Conservation (phyloP, 2,329 filamentous ascomycete species). For the Fusarium temperatum region DNA sequence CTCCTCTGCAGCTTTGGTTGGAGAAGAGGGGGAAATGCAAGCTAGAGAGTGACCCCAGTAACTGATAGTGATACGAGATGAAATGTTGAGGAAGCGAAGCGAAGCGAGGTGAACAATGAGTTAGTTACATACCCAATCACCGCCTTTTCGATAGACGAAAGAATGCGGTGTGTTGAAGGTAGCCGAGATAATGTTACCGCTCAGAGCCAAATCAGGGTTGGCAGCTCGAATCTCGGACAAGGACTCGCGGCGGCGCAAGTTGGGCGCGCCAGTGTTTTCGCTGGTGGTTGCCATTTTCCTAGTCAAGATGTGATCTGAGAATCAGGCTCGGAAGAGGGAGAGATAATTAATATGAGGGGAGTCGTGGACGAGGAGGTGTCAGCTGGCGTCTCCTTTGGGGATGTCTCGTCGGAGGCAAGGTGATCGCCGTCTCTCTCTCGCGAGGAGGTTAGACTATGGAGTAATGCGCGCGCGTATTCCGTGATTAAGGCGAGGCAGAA, state of each 20-base stretch:
- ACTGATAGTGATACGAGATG: slow-evolving; percentile 24
- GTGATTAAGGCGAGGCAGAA: slow-evolving; percentile 32
- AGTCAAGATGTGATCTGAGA: not conserved
- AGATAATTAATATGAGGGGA: not conserved
- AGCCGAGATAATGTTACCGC: slow-evolving; percentile 72
- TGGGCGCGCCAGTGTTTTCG: slow-evolving; percentile 15
- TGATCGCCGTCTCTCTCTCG: slow-evolving; percentile 25
- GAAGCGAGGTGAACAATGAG: slow-evolving; percentile 12
- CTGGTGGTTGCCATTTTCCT: slow-evolving; percentile 24
- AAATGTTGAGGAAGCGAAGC: slow-evolving; percentile 15
- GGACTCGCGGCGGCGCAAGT: slow-evolving; percentile 59
- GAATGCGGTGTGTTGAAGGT: slow-evolving; percentile 71
- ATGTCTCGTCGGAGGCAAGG: slow-evolving; percentile 28
- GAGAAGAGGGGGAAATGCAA: slow-evolving; percentile 30
- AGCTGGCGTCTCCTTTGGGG: slow-evolving; percentile 25
- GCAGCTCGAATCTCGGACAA: slow-evolving; percentile 64
- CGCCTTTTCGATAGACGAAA: slow-evolving; percentile 65
- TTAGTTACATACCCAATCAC: slow-evolving; percentile 65
- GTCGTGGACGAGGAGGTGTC: slow-evolving; percentile 14
- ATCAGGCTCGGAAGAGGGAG: not conserved
- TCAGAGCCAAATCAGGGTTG: slow-evolving; percentile 66
- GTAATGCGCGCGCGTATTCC: slow-evolving; percentile 22
- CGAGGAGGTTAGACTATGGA: not conserved
- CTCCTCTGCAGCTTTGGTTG: slow-evolving; percentile 21
- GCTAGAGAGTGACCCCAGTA: slow-evolving; percentile 22